Base-by-base conservation (phyloP, 345 rosid genomes). In the Gossypium stocksii region DNA sequence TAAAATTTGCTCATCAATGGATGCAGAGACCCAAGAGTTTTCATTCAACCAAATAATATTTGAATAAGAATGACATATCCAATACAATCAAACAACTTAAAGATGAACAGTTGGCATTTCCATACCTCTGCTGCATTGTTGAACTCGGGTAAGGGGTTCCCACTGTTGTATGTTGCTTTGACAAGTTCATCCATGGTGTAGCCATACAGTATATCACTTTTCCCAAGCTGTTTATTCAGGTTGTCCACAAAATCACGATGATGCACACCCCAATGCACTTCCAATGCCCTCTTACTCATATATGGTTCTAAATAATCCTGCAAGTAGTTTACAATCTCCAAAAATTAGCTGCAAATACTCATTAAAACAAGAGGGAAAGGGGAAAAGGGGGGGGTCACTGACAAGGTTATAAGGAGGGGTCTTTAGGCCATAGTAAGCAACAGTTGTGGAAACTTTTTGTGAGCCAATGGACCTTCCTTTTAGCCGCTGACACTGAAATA, bases 271-370 rank as follows among this genome's bases (percentile, higher is more conserved):
- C 97, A 92, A 57, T 91, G 98, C 63, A 78, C 76, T 86, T 89
- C 97, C 79, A 94, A 34, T 41, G 92, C 87, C 78, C 75, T 87
- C 75, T 74, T 76, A 71, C 97, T 89, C 97, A 94, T 87, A 67
- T 89, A 87, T 7, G 98, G 98, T 79, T 94, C 98, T 76, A 92
- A 83, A 65, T 93, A 95, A 84, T 92, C 95, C 98, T 94, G 76
- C 27, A 25, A 49, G 9, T 51, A 17, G 20, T 27, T 69, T 27
- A 22, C 19, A 51, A 51, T 25, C 58, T 9, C 23, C 45, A 70
- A 51, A 34, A 52, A 25, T 49, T 49, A 51, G 29, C 22, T 25
- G 4, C 7, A 66, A 66, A 20, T 44, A 66, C 17, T 4, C 53
- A 19, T 19, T 20, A 25, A 52, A 69, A 51, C 73, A 25, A 49